Evolutionary conservation across 75 land plant genomes (phyloP), one percentile per base, ranked within the genome.

Genomic region (Ceratopteris richardii): DNA sequence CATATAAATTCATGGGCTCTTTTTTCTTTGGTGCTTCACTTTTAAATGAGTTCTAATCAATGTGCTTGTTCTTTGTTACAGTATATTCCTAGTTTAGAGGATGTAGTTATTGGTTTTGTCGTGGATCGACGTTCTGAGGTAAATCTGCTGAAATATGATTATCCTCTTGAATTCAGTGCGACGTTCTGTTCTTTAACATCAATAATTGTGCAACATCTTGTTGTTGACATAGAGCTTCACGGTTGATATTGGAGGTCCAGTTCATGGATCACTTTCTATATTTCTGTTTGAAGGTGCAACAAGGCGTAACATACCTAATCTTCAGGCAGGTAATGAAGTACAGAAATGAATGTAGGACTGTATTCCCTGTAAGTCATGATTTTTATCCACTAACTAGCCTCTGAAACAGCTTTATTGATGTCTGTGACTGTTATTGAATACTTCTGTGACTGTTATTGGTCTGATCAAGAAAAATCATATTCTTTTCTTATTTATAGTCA

Each of bases 201-300:
- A n/a, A n/a, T n/a, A n/a, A n/a, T n/a, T n/a, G n/a, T n/a, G n/a
- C n/a, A n/a, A n/a, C n/a, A n/a, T n/a, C n/a, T n/a, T n/a, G n/a
- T n/a, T n/a, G n/a, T n/a, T n/a, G 31, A 30, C 26, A 30, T 74
- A 92, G 98, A 78, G 79, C 52, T 92, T 92, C 62, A 59, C 76
- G 53, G 66, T 92, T 56, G 94, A 92, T 61, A 84, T 88, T 46
- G 85, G 82, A 51, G 94, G 84, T n/a, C 90, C 94, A 27, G 61
- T 64, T 28, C 41, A 77, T 54, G 98, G 84, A 29, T 68, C 81
- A 56, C 68, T 92, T 29, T 89, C 98, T 53, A 80, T 82, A 11
- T 80, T 92, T 66, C 83, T 94, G 54, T 92, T 92, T 82, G 98
- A 92, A 71, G 98, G 98, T 52, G 98, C 89, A 46, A 92, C 94